phyloP scores from a whole-genome alignment of 1,284 basidiomycete species.

The Rhodofomes roseus region DNA sequence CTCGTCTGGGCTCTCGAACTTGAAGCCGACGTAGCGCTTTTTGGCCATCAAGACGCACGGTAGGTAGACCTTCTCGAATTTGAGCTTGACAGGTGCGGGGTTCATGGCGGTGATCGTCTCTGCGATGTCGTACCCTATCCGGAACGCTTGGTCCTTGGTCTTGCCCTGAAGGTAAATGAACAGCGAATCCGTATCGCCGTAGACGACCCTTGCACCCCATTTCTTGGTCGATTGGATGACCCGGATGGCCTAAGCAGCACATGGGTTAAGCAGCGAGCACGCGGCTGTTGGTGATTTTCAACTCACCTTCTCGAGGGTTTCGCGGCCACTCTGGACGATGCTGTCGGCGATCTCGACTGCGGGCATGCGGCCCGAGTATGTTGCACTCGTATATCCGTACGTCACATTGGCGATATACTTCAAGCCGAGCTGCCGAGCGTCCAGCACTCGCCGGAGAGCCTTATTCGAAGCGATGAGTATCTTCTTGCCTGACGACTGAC shows the following conservation, averaged over 20 bases:
- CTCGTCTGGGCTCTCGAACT: conserved; percentile 85
- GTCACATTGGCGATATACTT: conserved; percentile 90
- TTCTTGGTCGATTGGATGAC: conserved; percentile 74
- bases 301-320: conserved; percentile 89
- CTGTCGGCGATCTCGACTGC: conserved; percentile 97
- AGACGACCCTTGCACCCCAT: conserved; percentile 91
- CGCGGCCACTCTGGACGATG: conserved; percentile 94
- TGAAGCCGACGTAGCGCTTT: conserved; percentile 96
- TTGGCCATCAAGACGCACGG: conserved; percentile 94
- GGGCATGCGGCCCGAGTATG: conserved; percentile 96
- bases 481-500: neutral
- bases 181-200: conserved; percentile 97
- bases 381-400: conserved; percentile 93
- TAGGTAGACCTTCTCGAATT: conserved; percentile 98
- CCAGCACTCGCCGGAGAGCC: conserved; percentile 72
- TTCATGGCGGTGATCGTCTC: conserved; percentile 84
- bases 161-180: conserved; percentile 89
- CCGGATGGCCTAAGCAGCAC: conserved; percentile 65
- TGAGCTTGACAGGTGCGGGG: conserved; percentile 90
- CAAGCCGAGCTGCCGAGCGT: conserved; percentile 86
- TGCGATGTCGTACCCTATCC: conserved; percentile 90
- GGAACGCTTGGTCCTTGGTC: conserved; percentile 91
- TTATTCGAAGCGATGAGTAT: conserved; percentile 26
- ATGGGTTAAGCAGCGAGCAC: neutral
- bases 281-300: neutral